phyloP scores from a whole-genome alignment of 257 asterid species.

The Oldenlandia corymbosa region DNA sequence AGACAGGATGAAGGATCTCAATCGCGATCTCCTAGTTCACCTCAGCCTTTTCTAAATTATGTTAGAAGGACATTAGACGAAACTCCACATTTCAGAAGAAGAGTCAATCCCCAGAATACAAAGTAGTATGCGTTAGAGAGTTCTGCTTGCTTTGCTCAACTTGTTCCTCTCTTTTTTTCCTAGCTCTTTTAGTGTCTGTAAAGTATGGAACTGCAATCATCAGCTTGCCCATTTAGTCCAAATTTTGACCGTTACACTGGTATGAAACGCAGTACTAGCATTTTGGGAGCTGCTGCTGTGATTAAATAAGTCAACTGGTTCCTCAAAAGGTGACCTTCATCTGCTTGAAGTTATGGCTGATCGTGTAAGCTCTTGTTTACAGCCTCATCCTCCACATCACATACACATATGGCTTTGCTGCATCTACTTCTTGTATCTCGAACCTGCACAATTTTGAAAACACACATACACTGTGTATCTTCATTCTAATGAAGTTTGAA shows the following conservation, averaged over 20 bases:
- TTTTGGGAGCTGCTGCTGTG: no score
- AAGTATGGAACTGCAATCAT: no score
- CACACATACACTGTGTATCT: no score
- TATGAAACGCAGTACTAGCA: no score
- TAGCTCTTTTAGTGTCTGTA: no score
- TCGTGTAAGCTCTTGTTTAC: slow-evolving; percentile 32
- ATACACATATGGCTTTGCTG: background rate
- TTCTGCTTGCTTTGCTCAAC: background rate
- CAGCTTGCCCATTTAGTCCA: no score
- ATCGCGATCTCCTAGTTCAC: slow-evolving; percentile 62
- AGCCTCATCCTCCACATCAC: background rate
- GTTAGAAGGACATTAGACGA: slow-evolving; percentile 83
- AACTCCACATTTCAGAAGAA: slow-evolving; percentile 80
- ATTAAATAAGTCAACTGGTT: slow-evolving; percentile 62
- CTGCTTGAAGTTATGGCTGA: slow-evolving; percentile 62
- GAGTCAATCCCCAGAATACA: slow-evolving; percentile 71
- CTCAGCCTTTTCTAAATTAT: slow-evolving; percentile 84
- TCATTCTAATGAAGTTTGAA: background rate
- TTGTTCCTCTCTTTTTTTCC: no score
- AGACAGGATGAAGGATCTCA: slow-evolving; percentile 34
- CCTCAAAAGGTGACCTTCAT: slow-evolving; percentile 57
- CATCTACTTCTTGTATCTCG: background rate
- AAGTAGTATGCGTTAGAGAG: background rate
- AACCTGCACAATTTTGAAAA: no score
- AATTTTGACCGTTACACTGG: no score